Base-by-base conservation (phyloP, 768 basidiomycete genomes). In the Kwoniella pini region DNA sequence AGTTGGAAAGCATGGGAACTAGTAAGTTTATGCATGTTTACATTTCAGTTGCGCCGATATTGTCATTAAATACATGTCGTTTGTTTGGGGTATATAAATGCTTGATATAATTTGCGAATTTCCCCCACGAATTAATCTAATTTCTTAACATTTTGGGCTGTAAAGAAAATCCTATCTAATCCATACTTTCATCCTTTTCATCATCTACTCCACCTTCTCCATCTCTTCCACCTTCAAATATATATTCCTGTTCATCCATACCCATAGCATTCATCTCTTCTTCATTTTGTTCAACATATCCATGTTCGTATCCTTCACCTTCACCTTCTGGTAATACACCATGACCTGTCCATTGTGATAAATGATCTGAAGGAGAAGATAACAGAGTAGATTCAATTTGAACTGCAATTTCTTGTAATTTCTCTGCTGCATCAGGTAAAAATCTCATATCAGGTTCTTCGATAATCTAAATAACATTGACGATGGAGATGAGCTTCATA, bases 361-460 rank as follows among this genome's bases (percentile, higher is more conserved):
- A 51, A 7, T 67, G 63, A 24, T 55, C 40, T n/a, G 53, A 49
- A 11, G 62, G 51, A 9, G 60, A 27, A 12, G 57, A 30, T 15
- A 64, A 55, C 13, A 69, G 60, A 4, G 60, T 76, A 22, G 42
- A 33, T 31, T 31, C 79, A 22, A 94, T 87, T 27, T 80, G 74
- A 7, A 49, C 24, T 15, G 46, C 60, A 7, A 73, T 67, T 4
- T 75, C 70, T 0, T 92, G 80, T 11, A 94, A 85, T 9, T 86
- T 85, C 2, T 87, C 84, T 79, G 88, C 86, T 30, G 82, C 80
- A 39, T 86, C 83, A 0, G 87, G 86, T n/a, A 59, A 51, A 4
- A 92, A 83, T 43, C 93, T 84, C 65, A 89, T 88, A 77, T 93
- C 90, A 2, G 91, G 80, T 76, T 97, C 93, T 79, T 97, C 94